Conservation (phyloP, 2,329 filamentous ascomycete species). For the Cytospora piceicola region DNA sequence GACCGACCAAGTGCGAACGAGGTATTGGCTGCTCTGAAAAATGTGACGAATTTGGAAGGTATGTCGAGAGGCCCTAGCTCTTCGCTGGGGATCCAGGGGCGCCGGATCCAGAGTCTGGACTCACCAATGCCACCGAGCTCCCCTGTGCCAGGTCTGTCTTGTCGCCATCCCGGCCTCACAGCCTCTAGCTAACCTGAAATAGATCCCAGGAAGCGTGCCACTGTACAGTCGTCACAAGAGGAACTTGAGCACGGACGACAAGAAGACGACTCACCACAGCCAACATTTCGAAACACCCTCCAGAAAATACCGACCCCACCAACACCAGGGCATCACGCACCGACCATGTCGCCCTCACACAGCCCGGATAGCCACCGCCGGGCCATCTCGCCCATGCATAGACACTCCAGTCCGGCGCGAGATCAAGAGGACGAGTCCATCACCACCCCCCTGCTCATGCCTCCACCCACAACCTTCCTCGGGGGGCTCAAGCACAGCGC, state of each 20-base stretch:
- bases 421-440: slow-evolving; percentile 25
- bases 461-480: slow-evolving; percentile 48
- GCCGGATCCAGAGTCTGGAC: slow-evolving; percentile 59
- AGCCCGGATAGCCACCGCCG: slow-evolving; percentile 42
- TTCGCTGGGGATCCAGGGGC: slow-evolving; percentile 46
- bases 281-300: slow-evolving; percentile 38
- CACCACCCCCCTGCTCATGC: slow-evolving; percentile 52
- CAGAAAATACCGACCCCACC: slow-evolving; percentile 40
- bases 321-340: slow-evolving; percentile 38
- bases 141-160: slow-evolving; percentile 48
- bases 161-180: neutral
- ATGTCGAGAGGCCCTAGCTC: slow-evolving; percentile 43
- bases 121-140: slow-evolving; percentile 55
- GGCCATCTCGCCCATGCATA: slow-evolving; percentile 31
- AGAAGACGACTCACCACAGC: slow-evolving; percentile 36
- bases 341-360: slow-evolving; percentile 46
- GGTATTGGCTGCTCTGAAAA: slow-evolving; percentile 77
- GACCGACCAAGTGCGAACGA: slow-evolving; percentile 85
- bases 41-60: slow-evolving; percentile 58
- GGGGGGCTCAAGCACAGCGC: slow-evolving; percentile 38
- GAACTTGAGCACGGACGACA: slow-evolving; percentile 35
- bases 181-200: slow-evolving; percentile 21
- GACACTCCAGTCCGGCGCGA: slow-evolving; percentile 22
- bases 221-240: slow-evolving; percentile 40
- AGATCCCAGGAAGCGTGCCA: slow-evolving; percentile 42